Base-by-base conservation (phyloP, 208 protist species). In the Trypanosoma platydactyli region DNA sequence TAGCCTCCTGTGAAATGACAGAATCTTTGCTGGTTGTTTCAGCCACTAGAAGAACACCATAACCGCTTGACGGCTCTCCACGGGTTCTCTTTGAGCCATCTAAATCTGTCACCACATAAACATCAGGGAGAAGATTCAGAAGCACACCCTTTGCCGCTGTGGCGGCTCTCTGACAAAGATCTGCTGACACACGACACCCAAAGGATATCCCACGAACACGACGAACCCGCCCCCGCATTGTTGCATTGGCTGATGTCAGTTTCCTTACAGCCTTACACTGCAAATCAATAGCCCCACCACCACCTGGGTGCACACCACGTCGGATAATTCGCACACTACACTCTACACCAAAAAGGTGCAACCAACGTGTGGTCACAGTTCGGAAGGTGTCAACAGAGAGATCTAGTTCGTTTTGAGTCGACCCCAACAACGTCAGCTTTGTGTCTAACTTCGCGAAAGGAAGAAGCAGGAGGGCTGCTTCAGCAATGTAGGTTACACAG, bases 201-300 rank as follows among this genome's bases (percentile, higher is more conserved):
- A 94, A 98, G n/a, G 90, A 85, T 42, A 98, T 94, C 16, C 95
- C 95, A 29, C 95, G 85, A 33, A 98, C 68, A 0, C 92, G 86
- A n/a, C 94, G 92, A 55, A 97, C 89, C 16, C 88, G 68, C 11
- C 94, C 95, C 6, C 76, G 69, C 45, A 88, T 80, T 51, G 84
- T 87, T 18, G 88, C 77, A 12, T 82, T 75, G n/a, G 81, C 81
- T 33, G 84, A 76, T 5, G 58, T 80, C 22, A 98, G 77, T 30
- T 82, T 79, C 18, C 94, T 77, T 33, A 98, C 75, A 4, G 79
- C 80, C 41, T 83, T 79, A 41, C 88, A 79, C 30, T 81, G 82
- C 29, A 98, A 65, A 50, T 88, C 77, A 42, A 98, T 90, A 15
- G 86, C 86, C 2, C 96, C 96, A 49, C 89, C 92, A 12, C 93